Evolutionary conservation across 192 early-diverging fungal genomes (phyloP), one percentile per base, ranked within the genome.

Genomic region (Pilaira anomala): DNA sequence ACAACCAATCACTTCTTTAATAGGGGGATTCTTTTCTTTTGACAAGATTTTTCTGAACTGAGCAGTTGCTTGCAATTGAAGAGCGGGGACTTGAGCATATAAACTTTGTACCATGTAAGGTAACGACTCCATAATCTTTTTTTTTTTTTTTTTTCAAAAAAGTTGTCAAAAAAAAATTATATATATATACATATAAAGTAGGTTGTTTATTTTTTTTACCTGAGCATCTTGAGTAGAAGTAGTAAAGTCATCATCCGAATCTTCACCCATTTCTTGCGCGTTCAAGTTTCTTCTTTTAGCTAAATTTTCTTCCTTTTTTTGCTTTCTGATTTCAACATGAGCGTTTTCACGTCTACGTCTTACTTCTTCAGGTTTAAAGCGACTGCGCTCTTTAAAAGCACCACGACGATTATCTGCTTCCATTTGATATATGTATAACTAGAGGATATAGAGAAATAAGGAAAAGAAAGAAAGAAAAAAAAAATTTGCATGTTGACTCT

Each of bases 321-420:
- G 73, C 26, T 78, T 78, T 48, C 80, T 58, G 53, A 82, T 69
- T 54, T 81, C 79, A 19, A 83, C 72, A 13, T 62, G 62, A 13
- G 62, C 67, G 12, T 71, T 69, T 48, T 76, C 65, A 55, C 81
- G 68, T 21, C 67, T 58, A 45, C 78, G 68, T 48, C 82, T 53
- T 2, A 83, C 60, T 25, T 80, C 71, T 28, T 82, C 80, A 7
- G 60, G 39, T 16, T 73, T 67, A 50, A 82, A 79, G 48, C 71
- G 65, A 48, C 81, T 78, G 40, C 85, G 80, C 75, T 86, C 83
- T 74, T 91, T 91, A 73, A 81, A 91, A 41, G 72, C 29, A 42
- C 51, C 51, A 22, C 45, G 63, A 25, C 72, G 51, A n/a, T 7
- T 54, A 46, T 46, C 44, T 13, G 56, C 29, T 24, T 58, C 56